Conservation (phyloP, 768 basidiomycete species). For the Leccinum barrowsii region DNA sequence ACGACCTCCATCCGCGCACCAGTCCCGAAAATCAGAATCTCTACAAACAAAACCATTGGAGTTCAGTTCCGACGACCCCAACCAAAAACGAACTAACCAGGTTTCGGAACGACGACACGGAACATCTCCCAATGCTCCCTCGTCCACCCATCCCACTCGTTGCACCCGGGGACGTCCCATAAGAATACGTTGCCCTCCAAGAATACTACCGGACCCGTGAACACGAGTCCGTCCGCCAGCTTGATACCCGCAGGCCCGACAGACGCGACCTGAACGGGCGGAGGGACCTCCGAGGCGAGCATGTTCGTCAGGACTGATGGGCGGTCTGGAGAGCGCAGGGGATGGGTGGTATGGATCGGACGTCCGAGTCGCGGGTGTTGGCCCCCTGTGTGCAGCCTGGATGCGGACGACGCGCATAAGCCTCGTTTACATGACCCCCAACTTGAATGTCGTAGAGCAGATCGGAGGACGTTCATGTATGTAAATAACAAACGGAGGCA, state of each 20-base stretch:
- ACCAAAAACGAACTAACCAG: constrained; percentile 49
- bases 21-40: constrained; percentile 83
- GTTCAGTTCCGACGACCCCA: neutral
- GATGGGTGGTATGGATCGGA: constrained; percentile 15
- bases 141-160: constrained; percentile 66
- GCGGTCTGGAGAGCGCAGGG: constrained; percentile 11
- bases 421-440: neutral
- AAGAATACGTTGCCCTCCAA: constrained; percentile 82
- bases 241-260: constrained; percentile 62
- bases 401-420: too few relatives aligned
- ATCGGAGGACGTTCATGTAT: constrained; percentile 9
- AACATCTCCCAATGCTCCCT: constrained; percentile 76
- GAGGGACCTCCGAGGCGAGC: constrained; percentile 64
- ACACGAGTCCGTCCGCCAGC: constrained; percentile 72
- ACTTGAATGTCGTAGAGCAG: constrained; percentile 1
- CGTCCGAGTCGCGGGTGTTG: neutral
- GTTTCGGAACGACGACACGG: constrained; percentile 77
- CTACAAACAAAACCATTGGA: too few relatives aligned
- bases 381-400: neutral
- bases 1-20: constrained; percentile 68
- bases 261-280: constrained; percentile 67
- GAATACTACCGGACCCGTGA: constrained; percentile 79
- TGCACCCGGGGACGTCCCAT: constrained; percentile 72
- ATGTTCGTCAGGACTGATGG: constrained; percentile 58
- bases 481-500: neutral